Percentiles rank a stretch among this genome's conserved stretches.
These are phyloP conservation scores for Fusarium falciforme DNA, from an alignment of 2,329 filamentous ascomycete genomes.

Conservation along the genomic window DNA sequence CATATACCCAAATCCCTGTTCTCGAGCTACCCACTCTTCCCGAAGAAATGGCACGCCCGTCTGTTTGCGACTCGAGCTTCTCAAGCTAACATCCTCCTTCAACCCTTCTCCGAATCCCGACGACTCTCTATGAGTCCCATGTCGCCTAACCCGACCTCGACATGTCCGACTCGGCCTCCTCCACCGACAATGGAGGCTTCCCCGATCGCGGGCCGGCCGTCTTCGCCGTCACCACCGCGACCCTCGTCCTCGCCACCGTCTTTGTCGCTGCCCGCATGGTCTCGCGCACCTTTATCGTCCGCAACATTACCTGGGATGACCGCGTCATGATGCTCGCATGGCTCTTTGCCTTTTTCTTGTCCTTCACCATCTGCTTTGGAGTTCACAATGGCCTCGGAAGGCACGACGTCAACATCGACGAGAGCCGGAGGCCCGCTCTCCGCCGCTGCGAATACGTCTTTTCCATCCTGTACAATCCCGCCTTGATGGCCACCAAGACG, in stretches of 20 bases:
- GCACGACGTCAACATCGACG: slow-evolving; percentile 70
- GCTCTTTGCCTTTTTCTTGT: slow-evolving; percentile 75
- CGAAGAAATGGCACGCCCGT: slow-evolving; percentile 39
- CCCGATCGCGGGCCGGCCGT: slow-evolving; percentile 69
- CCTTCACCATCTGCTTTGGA: slow-evolving; percentile 73
- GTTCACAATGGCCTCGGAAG: slow-evolving; percentile 74
- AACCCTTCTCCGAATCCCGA: slow-evolving; percentile 22
- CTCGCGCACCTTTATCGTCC: slow-evolving; percentile 79
- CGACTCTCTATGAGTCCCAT: slow-evolving; percentile 34
- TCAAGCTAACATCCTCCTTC: slow-evolving; percentile 17
- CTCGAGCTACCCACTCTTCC: not conserved
- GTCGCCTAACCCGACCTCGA: slow-evolving; percentile 34
- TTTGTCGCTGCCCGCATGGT: slow-evolving; percentile 82
- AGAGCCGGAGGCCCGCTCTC: slow-evolving; percentile 61
- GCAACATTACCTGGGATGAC: slow-evolving; percentile 80
- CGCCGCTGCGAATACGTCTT: slow-evolving; percentile 73
- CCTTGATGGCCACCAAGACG: slow-evolving; percentile 90
- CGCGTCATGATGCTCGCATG: slow-evolving; percentile 84
- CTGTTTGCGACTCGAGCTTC: slow-evolving; percentile 24
- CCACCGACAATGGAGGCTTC: slow-evolving; percentile 44
- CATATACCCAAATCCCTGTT: not conserved
- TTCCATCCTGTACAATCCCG: slow-evolving; percentile 80
- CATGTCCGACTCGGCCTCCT: slow-evolving; percentile 44
- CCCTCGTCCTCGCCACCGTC: slow-evolving; percentile 75
- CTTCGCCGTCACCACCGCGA: slow-evolving; percentile 76